Percentiles rank a stretch among this genome's conserved stretches.
Conservation (phyloP, 306 rosid genomes). For the Oemleria cerasiformis region DNA sequence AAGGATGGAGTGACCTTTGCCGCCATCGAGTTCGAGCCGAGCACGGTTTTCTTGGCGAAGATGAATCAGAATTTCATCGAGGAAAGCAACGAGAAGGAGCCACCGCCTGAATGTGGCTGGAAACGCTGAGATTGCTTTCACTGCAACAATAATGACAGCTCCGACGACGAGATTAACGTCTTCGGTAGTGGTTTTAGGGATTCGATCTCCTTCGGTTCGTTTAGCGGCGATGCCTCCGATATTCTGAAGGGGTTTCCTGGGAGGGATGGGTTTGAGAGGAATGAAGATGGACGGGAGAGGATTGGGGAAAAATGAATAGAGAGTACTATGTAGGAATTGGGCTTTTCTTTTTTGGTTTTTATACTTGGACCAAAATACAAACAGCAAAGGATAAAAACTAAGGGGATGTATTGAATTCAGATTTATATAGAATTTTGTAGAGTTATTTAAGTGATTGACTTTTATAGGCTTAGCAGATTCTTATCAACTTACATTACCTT, state of each 20-base stretch:
- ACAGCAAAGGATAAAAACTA: too few relatives aligned
- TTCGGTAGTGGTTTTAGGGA: conserved; percentile 56
- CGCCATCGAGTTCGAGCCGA: conserved; percentile 67
- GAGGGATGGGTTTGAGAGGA: too few relatives aligned
- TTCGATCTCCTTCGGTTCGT: conserved; percentile 50
- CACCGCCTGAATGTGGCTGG: conserved; percentile 51
- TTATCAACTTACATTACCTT: too few relatives aligned
- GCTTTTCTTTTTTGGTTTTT: too few relatives aligned
- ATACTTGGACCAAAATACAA: too few relatives aligned
- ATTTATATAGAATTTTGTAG: too few relatives aligned
- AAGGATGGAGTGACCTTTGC: conserved; percentile 42
- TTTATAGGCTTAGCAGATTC: too few relatives aligned
- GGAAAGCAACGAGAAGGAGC: conserved; percentile 64
- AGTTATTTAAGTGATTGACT: too few relatives aligned
- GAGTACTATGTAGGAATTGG: too few relatives aligned
- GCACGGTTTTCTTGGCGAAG: conserved; percentile 74
- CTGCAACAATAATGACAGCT: conserved; percentile 73
- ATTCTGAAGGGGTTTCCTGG: conserved; percentile 83
- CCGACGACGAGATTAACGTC: conserved; percentile 82
- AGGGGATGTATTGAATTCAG: too few relatives aligned
- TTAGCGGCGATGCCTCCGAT: conserved; percentile 59
- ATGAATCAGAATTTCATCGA: conserved; percentile 94
- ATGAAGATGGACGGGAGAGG: too few relatives aligned
- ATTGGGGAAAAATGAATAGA: too few relatives aligned
- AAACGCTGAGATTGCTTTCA: conserved; percentile 94